Conservation (phyloP, 1,284 basidiomycete genomes). For the Cryptococcus hybrid region DNA sequence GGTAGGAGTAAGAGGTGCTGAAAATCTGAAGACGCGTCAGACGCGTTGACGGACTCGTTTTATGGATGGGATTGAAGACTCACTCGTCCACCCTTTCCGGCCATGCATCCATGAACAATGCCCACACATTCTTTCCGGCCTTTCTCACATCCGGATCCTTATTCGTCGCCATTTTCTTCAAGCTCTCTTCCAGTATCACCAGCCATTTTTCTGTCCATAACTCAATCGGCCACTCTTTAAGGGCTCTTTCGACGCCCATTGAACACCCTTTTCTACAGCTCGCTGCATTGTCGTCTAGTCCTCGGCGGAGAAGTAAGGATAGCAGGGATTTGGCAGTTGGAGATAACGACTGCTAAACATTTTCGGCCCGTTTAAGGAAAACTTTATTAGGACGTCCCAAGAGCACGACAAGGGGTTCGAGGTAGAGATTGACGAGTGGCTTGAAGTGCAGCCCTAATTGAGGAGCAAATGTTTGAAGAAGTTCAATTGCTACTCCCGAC, state of each 20-base stretch:
- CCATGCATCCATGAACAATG: slow-evolving; percentile 46
- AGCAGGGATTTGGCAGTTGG: slow-evolving; percentile 46
- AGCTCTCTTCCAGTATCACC: slow-evolving; percentile 45
- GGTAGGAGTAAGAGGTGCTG: slow-evolving; percentile 52
- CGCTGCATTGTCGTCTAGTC: slow-evolving; percentile 49
- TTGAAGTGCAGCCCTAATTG: slow-evolving; percentile 48
- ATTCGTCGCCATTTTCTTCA: slow-evolving; percentile 51
- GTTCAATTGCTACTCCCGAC: slow-evolving; percentile 52
- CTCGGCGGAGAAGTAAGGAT: slow-evolving; percentile 47
- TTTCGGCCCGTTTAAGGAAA: slow-evolving; percentile 52
- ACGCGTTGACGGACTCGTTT: too few relatives aligned
- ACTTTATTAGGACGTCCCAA: slow-evolving; percentile 56
- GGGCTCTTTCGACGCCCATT: slow-evolving; percentile 26
- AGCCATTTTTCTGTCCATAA: slow-evolving; percentile 39
- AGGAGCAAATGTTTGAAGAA: slow-evolving; percentile 53
- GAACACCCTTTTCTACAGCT: slow-evolving; percentile 42
- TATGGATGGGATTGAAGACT: slow-evolving; percentile 16
- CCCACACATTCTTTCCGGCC: slow-evolving; percentile 51
- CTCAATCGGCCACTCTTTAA: slow-evolving; percentile 36
- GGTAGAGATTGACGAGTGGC: slow-evolving; percentile 49
- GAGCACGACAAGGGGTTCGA: slow-evolving; percentile 51
- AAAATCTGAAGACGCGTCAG: slow-evolving; percentile 40
- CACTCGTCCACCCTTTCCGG: slow-evolving; percentile 52
- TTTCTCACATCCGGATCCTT: slow-evolving; percentile 53
- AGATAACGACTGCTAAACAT: slow-evolving; percentile 50